These are phyloP conservation scores for Monosporozyma siamensis DNA, from an alignment of 805 yeast species.

Conservation along the genomic window DNA sequence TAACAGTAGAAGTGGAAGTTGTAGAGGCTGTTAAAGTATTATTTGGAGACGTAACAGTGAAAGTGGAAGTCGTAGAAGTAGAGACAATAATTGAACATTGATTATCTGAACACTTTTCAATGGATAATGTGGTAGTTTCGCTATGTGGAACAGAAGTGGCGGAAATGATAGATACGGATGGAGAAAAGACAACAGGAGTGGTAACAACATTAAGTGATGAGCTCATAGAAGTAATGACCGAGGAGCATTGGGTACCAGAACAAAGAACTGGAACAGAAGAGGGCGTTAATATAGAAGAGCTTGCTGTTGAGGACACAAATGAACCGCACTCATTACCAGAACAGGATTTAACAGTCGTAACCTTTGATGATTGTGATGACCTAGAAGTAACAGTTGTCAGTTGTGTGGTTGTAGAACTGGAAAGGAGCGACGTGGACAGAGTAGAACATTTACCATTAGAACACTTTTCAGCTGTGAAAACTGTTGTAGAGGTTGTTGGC, in stretches of 20 bases:
- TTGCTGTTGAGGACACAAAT: not conserved
- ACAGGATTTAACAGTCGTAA: conserved; percentile 9
- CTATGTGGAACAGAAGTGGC: not conserved
- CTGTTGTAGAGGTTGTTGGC: not conserved
- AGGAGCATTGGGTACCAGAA: no score
- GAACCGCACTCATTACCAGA: conserved; percentile 5
- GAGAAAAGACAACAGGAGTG: no score
- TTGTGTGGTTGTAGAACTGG: no score
- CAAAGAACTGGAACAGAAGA: no score
- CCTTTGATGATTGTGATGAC: no score
- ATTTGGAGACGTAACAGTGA: no score
- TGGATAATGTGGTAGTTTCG: not conserved
- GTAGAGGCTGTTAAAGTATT: no score
- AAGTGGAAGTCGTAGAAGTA: not conserved
- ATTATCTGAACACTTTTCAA: conserved; percentile 8
- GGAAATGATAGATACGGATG: not conserved
- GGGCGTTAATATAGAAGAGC: no score
- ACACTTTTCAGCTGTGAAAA: conserved; percentile 5
- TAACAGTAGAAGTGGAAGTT: not conserved
- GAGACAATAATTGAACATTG: not conserved
- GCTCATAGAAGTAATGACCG: no score
- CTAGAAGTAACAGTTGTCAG: not conserved
- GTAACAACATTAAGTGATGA: no score
- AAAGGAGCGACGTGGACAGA: not conserved
- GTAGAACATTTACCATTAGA: conserved; percentile 2